Base-by-base conservation (phyloP, 2,329 filamentous ascomycete genomes). In the Curvularia spicifera region DNA sequence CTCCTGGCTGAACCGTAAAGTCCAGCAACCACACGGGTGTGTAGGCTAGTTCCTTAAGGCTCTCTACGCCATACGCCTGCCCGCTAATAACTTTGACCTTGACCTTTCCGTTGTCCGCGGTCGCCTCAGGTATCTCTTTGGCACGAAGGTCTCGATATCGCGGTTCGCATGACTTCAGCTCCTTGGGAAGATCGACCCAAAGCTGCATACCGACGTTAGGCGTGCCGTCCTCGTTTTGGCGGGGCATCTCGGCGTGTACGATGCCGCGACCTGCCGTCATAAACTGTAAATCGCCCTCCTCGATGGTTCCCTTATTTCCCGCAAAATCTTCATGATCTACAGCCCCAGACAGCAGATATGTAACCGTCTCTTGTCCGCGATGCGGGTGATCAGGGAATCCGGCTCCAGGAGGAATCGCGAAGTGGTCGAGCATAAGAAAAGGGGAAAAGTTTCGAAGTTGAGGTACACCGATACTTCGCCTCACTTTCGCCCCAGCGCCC, bases 21-120 rank as follows among this genome's bases (percentile, higher is more conserved):
- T 98, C 94, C 44, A 98, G 83, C 61, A 97, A 83, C 94, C 94
- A 98, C n/a, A 98, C 93, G 0, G 95, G 95, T 1, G 94, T 98
- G 78, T 98, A 97, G 13, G 94, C 93, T 44, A 98, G 82, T 72
- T 98, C 93, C 74, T 94, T 88, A 52, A 97, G 86, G 13, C 89
- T 92, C 73, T 97, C 93, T 51, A 95, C 86, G 44, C 91, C 93
- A 70, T 93, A 89, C 53, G 87, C 89, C 74, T 90, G 87, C 20
- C 94, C 95, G 0, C 89, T 93, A 68, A 98, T 98, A 66, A 98
- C 90, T 79, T 97, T 97, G 66, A 98, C 84, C 40, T 82, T 83
- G 18, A 96, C 92, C 62, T 86, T 89, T 53, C 86, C 90, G 43
- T 87, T 86, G 68, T 95, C 91, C 29, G 86, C 79, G 7, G 84